A percentile compares a stretch with the other conserved stretches of the same genome.
Evolutionary conservation across 495 filamentous ascomycete genomes (phyloP).

Genomic region (Xylaria nigripes): DNA sequence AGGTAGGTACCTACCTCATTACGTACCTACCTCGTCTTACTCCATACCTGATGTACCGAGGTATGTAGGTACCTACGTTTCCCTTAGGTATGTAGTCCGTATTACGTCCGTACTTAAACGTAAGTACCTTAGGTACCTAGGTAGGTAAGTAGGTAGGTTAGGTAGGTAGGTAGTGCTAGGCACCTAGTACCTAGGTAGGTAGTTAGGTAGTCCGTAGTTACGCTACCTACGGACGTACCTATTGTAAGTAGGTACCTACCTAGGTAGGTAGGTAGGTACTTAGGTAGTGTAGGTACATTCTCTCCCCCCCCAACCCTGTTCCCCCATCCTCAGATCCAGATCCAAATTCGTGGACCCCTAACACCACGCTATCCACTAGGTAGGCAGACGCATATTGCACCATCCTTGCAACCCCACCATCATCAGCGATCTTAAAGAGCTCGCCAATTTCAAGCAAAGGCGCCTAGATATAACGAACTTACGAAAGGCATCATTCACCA

Average conservation of each 20-base stretch:
- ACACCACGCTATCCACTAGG: constrained; percentile 18
- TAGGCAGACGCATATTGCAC: constrained; percentile 1
- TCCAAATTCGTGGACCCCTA: constrained; percentile 16
- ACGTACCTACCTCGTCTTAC: neutral
- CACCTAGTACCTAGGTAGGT: no score
- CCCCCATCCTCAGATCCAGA: neutral
- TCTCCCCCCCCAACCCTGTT: neutral
- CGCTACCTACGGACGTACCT: no score
- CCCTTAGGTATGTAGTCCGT: no score
- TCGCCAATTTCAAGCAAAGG: neutral
- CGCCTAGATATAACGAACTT: neutral
- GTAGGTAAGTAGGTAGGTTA: no score
- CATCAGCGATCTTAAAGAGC: neutral
- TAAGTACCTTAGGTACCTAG: no score
- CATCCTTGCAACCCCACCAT: constrained; percentile 5
- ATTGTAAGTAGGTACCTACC: no score
- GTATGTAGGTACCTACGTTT: no score
- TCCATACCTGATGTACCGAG: neutral
- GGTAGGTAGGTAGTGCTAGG: no score
- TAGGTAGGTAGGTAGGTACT: neutral
- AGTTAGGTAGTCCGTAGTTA: no score
- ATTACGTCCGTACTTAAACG: no score
- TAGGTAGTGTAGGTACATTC: neutral
- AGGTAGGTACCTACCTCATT: neutral
- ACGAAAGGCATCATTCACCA: neutral